A percentile compares a stretch with the other conserved stretches of the same genome.
Evolutionary conservation across 2,329 filamentous ascomycete genomes (phyloP).

Genomic region (Trichoderma polysporum): DNA sequence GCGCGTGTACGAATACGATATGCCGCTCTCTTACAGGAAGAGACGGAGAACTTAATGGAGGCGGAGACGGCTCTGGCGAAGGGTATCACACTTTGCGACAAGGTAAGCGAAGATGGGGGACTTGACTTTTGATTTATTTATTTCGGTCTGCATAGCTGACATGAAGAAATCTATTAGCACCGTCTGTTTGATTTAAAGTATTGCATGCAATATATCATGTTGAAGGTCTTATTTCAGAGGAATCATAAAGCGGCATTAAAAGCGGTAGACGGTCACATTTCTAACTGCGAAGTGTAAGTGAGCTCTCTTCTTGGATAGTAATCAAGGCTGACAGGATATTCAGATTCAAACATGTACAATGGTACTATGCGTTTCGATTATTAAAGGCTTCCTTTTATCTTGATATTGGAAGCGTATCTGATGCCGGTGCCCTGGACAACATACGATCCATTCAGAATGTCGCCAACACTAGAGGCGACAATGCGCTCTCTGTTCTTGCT

Average conservation of each 20-base stretch:
- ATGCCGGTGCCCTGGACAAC: slow-evolving; percentile 65
- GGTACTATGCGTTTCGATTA: slow-evolving; percentile 76
- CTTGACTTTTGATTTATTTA: not conserved
- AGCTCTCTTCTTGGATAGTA: not conserved
- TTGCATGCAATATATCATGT: slow-evolving; percentile 71
- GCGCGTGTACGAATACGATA: slow-evolving; percentile 69
- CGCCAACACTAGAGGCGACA: slow-evolving; percentile 61
- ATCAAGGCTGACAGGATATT: not conserved
- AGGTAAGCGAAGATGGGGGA: slow-evolving; percentile 41
- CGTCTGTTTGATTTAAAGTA: slow-evolving; percentile 66
- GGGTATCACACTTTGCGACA: slow-evolving; percentile 67
- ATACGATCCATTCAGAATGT: slow-evolving; percentile 61
- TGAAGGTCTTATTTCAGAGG: slow-evolving; percentile 68
- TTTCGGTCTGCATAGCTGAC: slow-evolving; percentile 1
- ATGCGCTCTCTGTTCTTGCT: slow-evolving; percentile 63
- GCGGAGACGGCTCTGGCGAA: slow-evolving; percentile 71
- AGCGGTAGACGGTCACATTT: slow-evolving; percentile 66
- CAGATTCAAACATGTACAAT: slow-evolving; percentile 65
- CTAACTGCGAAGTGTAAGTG: slow-evolving; percentile 64
- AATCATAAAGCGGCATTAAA: slow-evolving; percentile 73
- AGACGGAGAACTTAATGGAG: slow-evolving; percentile 73
- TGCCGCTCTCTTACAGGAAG: slow-evolving; percentile 68
- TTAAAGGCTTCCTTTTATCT: slow-evolving; percentile 69
- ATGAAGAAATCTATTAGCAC: slow-evolving; percentile 30
- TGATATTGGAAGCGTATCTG: slow-evolving; percentile 58